Conservation (phyloP, 441 rosid genomes). For the California macrophylla region DNA sequence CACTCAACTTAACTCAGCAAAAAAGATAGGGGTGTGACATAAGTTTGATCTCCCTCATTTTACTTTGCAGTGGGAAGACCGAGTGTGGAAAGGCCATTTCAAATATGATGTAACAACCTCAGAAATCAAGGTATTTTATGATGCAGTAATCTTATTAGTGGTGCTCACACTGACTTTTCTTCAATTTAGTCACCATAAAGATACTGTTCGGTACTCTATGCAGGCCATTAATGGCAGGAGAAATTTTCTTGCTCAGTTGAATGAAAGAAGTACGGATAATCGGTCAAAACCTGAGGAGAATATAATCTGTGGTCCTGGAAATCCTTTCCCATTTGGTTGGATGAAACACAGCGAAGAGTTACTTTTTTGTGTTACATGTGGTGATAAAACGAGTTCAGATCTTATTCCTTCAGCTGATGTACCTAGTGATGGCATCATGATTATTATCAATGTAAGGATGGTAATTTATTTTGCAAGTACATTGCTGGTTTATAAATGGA, state of each 20-base stretch:
- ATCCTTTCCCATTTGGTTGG: slow-evolving; percentile 16
- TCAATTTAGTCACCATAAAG: background rate
- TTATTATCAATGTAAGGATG: slow-evolving; percentile 28
- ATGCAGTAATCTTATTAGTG: background rate
- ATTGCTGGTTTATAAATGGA: slow-evolving; percentile 12
- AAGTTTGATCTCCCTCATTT: slow-evolving; percentile 2
- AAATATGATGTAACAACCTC: slow-evolving; percentile 30
- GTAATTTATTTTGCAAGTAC: slow-evolving; percentile 2
- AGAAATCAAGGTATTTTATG: slow-evolving; percentile 28
- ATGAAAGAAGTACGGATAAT: slow-evolving; percentile 14
- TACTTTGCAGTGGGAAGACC: slow-evolving; percentile 39
- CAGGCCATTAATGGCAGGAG: slow-evolving; percentile 29
- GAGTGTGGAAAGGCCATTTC: slow-evolving; percentile 29
- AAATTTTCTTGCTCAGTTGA: slow-evolving; percentile 37
- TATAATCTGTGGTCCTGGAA: slow-evolving; percentile 7
- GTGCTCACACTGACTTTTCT: background rate
- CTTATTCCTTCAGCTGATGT: slow-evolving; percentile 26
- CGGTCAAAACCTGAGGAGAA: slow-evolving; percentile 17
- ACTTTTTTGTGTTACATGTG: slow-evolving; percentile 28
- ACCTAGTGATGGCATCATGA: slow-evolving; percentile 23
- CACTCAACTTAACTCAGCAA: background rate
- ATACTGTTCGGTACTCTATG: background rate
- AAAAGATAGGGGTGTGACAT: background rate
- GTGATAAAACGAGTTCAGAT: slow-evolving; percentile 25
- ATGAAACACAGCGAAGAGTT: slow-evolving; percentile 26